Percentiles rank a stretch among this genome's conserved stretches.
Conservation (phyloP, 257 asterid genomes). For the Solanum commersonii region DNA sequence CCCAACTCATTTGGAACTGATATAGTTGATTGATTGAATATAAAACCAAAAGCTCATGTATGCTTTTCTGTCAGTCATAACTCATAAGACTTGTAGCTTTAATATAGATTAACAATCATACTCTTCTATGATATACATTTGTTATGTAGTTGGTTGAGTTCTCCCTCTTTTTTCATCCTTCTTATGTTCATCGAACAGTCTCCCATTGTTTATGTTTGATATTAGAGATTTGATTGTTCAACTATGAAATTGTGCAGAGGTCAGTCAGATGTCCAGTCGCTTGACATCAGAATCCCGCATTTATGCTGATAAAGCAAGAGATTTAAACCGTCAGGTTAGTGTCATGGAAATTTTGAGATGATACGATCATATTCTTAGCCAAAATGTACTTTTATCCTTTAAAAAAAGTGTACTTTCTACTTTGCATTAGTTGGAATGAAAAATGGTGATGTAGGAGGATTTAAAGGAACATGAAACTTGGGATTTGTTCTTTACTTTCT, state of each 20-base stretch:
- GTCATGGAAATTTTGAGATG: neutral
- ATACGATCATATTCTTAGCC: neutral
- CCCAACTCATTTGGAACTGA: neutral
- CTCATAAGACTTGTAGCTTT: neutral
- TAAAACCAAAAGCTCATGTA: neutral
- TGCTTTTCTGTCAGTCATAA: neutral
- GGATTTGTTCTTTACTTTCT: neutral
- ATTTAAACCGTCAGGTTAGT: constrained; percentile 90
- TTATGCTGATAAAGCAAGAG: constrained; percentile 89
- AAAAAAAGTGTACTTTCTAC: neutral
- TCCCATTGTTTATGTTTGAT: neutral
- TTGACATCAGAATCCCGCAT: constrained; percentile 88
- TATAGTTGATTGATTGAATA: neutral
- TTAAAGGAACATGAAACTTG: neutral
- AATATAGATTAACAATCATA: neutral
- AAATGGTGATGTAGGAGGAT: neutral
- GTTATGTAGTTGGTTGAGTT: neutral
- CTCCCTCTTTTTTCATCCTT: neutral
- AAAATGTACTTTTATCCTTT: neutral
- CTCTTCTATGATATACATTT: neutral
- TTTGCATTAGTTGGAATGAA: neutral
- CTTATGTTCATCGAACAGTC: neutral
- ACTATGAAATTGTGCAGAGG: constrained; percentile 43
- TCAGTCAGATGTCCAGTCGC: constrained; percentile 87
- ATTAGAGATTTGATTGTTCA: constrained; percentile 1